A percentile compares a stretch with the other conserved stretches of the same genome.
phyloP scores from a whole-genome alignment of 768 basidiomycete genomes.

The Coprinopsis strossmayeri region DNA sequence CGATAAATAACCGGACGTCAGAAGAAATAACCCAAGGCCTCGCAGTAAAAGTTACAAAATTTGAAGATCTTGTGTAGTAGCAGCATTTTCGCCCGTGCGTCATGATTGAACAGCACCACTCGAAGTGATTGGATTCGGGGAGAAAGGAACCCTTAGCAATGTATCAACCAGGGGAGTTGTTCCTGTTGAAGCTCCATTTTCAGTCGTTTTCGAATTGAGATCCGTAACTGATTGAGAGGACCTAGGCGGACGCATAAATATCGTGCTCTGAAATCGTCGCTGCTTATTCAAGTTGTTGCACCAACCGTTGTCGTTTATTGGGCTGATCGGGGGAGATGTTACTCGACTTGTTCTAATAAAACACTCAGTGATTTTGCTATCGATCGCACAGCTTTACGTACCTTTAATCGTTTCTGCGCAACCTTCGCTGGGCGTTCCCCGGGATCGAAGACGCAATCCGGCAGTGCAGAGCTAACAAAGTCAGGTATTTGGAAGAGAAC shows the following conservation, averaged over 20 bases:
- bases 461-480: slow-evolving; percentile 54
- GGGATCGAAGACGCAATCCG: slow-evolving; percentile 76
- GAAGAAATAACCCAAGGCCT: slow-evolving; percentile 6
- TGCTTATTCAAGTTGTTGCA: slow-evolving; percentile 24
- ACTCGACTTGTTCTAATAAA: slow-evolving; percentile 53
- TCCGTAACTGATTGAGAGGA: slow-evolving; percentile 38
- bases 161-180: slow-evolving; percentile 26
- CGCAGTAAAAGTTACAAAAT: slow-evolving; percentile 2
- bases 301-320: slow-evolving; percentile 80
- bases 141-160: slow-evolving; percentile 51
- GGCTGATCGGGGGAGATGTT: slow-evolving; percentile 64
- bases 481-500: slow-evolving; percentile 1
- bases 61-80: slow-evolving; percentile 1
- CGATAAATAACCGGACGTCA: slow-evolving; percentile 30
- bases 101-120: slow-evolving; percentile 37
- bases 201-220: slow-evolving; percentile 29
- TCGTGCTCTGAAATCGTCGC: slow-evolving; percentile 19
- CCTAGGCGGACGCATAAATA: slow-evolving; percentile 28
- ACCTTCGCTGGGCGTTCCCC: slow-evolving; percentile 73
- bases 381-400: slow-evolving; percentile 21
- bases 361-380: slow-evolving; percentile 1
- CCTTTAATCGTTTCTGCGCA: slow-evolving; percentile 72
- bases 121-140: slow-evolving; percentile 53
- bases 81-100: slow-evolving; percentile 19
- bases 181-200: slow-evolving; percentile 27